Conservation (phyloP, 2,329 filamentous ascomycete genomes). For the Colletotrichum neosansevieriae region DNA sequence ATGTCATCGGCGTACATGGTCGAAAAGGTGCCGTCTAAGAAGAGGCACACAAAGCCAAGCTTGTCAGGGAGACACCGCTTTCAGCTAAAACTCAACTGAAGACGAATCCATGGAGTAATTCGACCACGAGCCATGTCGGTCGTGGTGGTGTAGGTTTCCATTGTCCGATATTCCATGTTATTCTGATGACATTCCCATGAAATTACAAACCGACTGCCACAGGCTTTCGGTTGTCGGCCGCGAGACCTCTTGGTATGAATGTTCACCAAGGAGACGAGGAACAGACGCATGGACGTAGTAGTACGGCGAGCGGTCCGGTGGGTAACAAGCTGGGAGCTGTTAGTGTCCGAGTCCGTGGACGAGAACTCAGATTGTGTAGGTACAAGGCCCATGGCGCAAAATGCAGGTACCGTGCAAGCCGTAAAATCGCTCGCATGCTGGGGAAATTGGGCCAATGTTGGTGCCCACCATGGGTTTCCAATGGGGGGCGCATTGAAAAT, state of each 20-base stretch:
- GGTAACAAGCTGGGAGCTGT: slow-evolving; percentile 10
- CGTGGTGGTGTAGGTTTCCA: not conserved
- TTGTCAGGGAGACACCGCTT: not conserved
- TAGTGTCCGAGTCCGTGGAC: slow-evolving; percentile 31
- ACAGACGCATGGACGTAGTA: slow-evolving; percentile 3
- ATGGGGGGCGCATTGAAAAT: slow-evolving; percentile 33
- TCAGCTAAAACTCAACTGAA: not conserved
- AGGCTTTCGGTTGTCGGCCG: slow-evolving; percentile 9
- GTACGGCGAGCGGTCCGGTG: slow-evolving; percentile 5
- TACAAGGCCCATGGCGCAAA: slow-evolving; percentile 19
- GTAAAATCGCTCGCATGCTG: slow-evolving; percentile 30
- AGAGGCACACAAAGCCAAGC: slow-evolving; percentile 16
- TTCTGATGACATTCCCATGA: slow-evolving; percentile 15
- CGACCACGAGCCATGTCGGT: not conserved
- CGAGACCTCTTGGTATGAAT: slow-evolving; percentile 4
- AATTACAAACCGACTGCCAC: not conserved
- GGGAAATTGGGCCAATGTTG: slow-evolving; percentile 32
- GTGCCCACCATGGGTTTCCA: slow-evolving; percentile 27
- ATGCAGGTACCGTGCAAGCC: slow-evolving; percentile 38
- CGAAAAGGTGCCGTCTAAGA: not conserved
- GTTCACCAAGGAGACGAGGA: slow-evolving; percentile 9
- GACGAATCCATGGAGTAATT: not conserved
- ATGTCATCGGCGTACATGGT: slow-evolving; percentile 19
- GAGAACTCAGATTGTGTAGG: slow-evolving; percentile 6
- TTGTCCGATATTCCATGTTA: not conserved